phyloP scores from a whole-genome alignment of 441 rosid species.

The Bocquillonia castaneifolia region DNA sequence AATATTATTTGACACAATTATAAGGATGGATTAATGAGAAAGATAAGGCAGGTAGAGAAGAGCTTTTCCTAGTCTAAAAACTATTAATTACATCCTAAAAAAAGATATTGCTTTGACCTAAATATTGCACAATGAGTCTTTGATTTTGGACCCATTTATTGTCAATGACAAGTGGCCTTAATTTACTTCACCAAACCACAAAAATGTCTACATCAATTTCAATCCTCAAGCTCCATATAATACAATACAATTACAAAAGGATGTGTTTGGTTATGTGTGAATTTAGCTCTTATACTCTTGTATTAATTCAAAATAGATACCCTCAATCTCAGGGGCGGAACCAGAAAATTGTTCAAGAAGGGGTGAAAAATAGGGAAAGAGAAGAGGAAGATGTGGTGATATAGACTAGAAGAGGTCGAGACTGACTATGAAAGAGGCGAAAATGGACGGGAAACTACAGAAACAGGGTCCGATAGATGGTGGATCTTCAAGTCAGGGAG shows the following conservation, averaged over 20 bases:
- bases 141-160: slow-evolving; percentile 15
- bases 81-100: slow-evolving; percentile 21
- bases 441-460: too few species aligned
- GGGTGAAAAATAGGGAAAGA: too few species aligned
- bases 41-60: slow-evolving; percentile 20
- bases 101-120: slow-evolving; percentile 27
- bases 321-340: too few species aligned
- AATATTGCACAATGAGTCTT: slow-evolving; percentile 19
- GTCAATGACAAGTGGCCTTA: slow-evolving; percentile 16
- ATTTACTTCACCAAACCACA: slow-evolving; percentile 26
- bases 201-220: slow-evolving; percentile 22
- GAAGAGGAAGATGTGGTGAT: too few species aligned
- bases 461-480: too few species aligned
- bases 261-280: slow-evolving; percentile 3
- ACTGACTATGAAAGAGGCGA: too few species aligned
- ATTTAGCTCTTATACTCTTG: too few species aligned
- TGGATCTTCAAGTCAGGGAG: too few species aligned
- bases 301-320: too few species aligned
- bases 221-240: slow-evolving; percentile 1
- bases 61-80: slow-evolving; percentile 18
- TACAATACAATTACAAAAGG: background rate
- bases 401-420: too few species aligned
- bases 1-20: background rate
- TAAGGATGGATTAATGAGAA: background rate
- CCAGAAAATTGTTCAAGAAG: background rate